These are phyloP conservation scores for Phyllosticta paracitricarpa DNA, from an alignment of 2,329 filamentous ascomycete species.

Conservation along the genomic window DNA sequence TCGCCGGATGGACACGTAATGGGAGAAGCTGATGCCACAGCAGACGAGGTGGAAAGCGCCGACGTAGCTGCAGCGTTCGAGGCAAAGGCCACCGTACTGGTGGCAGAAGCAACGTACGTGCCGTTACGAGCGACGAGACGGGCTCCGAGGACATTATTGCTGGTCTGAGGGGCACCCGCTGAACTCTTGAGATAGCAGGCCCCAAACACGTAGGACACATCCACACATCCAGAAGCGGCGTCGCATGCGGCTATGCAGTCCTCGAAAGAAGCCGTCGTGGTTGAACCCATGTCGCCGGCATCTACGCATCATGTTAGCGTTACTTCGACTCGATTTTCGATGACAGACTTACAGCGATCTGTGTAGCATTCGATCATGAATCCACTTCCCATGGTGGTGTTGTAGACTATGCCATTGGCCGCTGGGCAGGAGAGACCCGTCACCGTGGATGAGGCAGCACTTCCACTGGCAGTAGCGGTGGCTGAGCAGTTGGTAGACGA, in stretches of 20 bases:
- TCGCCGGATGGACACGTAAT: slow-evolving; percentile 11
- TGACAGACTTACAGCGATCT: slow-evolving; percentile 9
- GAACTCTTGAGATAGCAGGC: slow-evolving; percentile 16
- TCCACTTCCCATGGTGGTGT: neutral
- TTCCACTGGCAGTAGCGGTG: neutral
- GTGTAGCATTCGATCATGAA: slow-evolving; percentile 14
- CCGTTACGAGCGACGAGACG: neutral
- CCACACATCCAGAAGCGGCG: slow-evolving; percentile 11
- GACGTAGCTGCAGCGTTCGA: neutral
- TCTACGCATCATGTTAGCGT: slow-evolving; percentile 11
- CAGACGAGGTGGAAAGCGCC: neutral
- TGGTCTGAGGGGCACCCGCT: neutral
- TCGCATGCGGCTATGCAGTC: slow-evolving; percentile 13
- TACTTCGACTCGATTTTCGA: neutral
- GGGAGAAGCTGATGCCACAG: neutral
- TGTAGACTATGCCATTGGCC: neutral
- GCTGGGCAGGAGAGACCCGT: slow-evolving; percentile 1
- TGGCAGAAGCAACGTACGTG: neutral
- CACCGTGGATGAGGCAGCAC: neutral
- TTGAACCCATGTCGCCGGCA: slow-evolving; percentile 10
- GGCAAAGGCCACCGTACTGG: neutral
- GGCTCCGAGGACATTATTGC: neutral
- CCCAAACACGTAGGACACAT: slow-evolving; percentile 13
- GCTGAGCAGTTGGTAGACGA: neutral
- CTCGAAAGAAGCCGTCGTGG: slow-evolving; percentile 6